Conservation (phyloP, 176 grass and related monocot species). For the Oryza meridionalis region DNA sequence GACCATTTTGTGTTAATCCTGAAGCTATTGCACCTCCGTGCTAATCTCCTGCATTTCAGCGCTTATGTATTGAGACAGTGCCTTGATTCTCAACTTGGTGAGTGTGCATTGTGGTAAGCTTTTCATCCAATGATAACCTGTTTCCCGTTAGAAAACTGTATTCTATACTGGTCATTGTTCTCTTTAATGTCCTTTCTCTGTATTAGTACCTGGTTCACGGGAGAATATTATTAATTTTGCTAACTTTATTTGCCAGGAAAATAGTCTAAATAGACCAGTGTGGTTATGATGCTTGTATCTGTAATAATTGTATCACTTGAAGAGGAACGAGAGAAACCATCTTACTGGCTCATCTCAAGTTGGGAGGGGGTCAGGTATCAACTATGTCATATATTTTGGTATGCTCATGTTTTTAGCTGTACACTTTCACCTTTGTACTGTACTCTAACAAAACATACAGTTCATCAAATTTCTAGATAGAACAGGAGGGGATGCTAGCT, state of each 20-base stretch:
- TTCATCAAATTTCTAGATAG: background rate
- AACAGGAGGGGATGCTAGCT: background rate
- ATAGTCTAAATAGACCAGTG: background rate
- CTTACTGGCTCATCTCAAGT: background rate
- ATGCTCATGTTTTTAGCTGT: background rate
- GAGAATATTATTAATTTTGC: background rate
- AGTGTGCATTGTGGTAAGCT: background rate
- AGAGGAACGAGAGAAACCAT: background rate
- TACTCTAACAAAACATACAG: constrained; percentile 2
- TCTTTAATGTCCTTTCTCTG: background rate
- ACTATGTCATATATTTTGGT: background rate
- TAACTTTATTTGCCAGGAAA: constrained; percentile 4
- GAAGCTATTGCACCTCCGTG: constrained; percentile 47
- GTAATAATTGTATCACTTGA: background rate
- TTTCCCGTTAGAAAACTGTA: background rate
- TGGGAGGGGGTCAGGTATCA: background rate
- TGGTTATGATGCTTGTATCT: background rate
- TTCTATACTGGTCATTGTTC: background rate
- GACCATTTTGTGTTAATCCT: constrained; percentile 76
- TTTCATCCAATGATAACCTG: background rate
- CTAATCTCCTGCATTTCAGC: constrained; percentile 33
- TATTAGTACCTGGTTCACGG: constrained; percentile 27
- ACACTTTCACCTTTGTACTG: background rate
- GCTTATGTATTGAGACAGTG: constrained; percentile 14
- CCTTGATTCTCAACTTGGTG: background rate